Base-by-base conservation (phyloP, 2,329 filamentous ascomycete genomes). In the Acrocalymma vagum region DNA sequence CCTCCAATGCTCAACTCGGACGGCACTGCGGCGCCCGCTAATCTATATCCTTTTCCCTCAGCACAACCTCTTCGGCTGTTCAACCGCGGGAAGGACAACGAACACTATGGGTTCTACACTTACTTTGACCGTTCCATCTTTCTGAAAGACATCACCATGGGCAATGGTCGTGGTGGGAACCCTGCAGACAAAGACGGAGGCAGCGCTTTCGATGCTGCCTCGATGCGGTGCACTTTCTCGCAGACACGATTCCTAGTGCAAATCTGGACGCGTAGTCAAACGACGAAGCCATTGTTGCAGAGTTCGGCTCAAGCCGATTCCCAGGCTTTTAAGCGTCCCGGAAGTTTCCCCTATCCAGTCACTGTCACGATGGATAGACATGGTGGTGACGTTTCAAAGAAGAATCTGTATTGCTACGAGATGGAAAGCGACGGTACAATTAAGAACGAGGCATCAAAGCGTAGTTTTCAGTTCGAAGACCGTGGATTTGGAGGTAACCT, bases 81-180 rank as follows among this genome's bases (percentile, higher is more conserved):
- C 67, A 90, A 97, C 66, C 87, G 91, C 14, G 91, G 88, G 13
- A 76, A 88, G 18, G 74, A 80, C 2, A 86, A 86, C 0, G 93
- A 97, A 67, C 90, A 96, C 71, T 96, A 95, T 69, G 90, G 90
- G 3, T 96, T 96, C 72, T 96, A 96, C 73, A 88, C 82, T 1
- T 95, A 96, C 75, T 97, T 88, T 69, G 85, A 91, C 71, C 89
- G 91, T 52, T 87, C 86, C 7, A 89, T 95, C 50, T 95, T 93
- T 74, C 77, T 95, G 48, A 83, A 85, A 55, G 84, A 83, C 11
- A 72, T 82, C 42, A 78, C 79, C 48, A 60, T 61, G n/a, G 75
- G 75, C 22, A 60, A 53, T 16, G 66, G 65, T 23, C 62, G 60
- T 8, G 71, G 72, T 25, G 63, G 71, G 7, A 63, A 70, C 3